Percentiles rank a stretch among this genome's conserved stretches.
Conservation (phyloP, 495 filamentous ascomycete genomes). For the Usnea hakonensis region DNA sequence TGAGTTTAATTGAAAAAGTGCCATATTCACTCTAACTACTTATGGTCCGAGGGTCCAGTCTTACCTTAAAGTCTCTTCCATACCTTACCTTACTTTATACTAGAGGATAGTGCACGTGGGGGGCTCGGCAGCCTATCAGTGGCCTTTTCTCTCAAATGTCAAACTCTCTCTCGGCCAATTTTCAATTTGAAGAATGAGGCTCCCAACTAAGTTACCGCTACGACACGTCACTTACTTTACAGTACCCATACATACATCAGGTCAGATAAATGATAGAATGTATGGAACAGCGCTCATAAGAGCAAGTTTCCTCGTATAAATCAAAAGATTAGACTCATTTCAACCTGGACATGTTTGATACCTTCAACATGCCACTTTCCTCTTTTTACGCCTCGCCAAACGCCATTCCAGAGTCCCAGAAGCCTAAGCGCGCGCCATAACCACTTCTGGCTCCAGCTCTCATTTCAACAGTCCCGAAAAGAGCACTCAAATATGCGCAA, state of each 20-base stretch:
- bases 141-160: no score
- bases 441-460: background rate
- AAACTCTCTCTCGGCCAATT: background rate
- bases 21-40: no score
- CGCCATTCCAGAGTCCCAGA: background rate
- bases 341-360: background rate
- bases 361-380: background rate
- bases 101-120: conserved; percentile 5
- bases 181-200: background rate
- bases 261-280: background rate
- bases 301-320: background rate
- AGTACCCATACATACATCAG: no score
- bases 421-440: background rate
- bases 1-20: no score
- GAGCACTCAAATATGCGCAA: conserved; percentile 5
- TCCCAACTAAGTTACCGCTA: background rate
- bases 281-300: background rate
- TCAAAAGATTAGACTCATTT: no score
- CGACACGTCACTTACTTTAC: background rate
- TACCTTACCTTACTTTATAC: no score
- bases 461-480: conserved; percentile 5
- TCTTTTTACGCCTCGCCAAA: background rate
- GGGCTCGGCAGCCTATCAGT: background rate
- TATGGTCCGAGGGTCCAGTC: no score
- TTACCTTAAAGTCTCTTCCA: no score